Evolutionary conservation across 2,329 filamentous ascomycete species (phyloP).

Genomic region (Exophiala lecanii-corni): DNA sequence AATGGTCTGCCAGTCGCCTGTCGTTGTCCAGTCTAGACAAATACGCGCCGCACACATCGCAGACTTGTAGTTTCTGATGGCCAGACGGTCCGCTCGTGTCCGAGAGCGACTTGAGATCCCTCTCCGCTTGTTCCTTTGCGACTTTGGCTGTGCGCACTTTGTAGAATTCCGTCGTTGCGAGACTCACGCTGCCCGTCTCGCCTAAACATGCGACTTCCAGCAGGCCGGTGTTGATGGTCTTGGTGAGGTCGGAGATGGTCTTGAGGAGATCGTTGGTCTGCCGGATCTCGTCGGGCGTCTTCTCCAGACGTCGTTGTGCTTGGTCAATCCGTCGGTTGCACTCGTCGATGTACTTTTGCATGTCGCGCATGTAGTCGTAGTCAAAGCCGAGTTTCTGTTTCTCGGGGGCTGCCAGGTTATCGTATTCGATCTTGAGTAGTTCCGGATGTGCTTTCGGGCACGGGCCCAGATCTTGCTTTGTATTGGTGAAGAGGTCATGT

Average conservation of each 20-base stretch:
- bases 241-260: slow-evolving; percentile 73
- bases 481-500: slow-evolving; percentile 99
- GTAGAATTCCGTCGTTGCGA: slow-evolving; percentile 83
- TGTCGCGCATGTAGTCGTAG: slow-evolving; percentile 92
- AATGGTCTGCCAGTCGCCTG: slow-evolving; percentile 87
- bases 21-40: slow-evolving; percentile 91
- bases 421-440: slow-evolving; percentile 82
- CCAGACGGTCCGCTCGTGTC: slow-evolving; percentile 90
- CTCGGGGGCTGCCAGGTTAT: slow-evolving; percentile 64
- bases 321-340: slow-evolving; percentile 67
- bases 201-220: slow-evolving; percentile 82
- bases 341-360: slow-evolving; percentile 94
- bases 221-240: slow-evolving; percentile 74
- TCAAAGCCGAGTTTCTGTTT: slow-evolving; percentile 83
- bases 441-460: slow-evolving; percentile 88
- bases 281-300: slow-evolving; percentile 90
- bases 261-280: slow-evolving; percentile 90
- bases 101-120: slow-evolving; percentile 81
- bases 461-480: slow-evolving; percentile 90
- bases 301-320: slow-evolving; percentile 2
- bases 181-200: slow-evolving; percentile 72
- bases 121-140: slow-evolving; percentile 76
- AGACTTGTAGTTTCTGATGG: slow-evolving; percentile 97
- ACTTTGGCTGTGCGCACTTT: slow-evolving; percentile 75
- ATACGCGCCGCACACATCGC: slow-evolving; percentile 96